A percentile compares a stretch with the other conserved stretches of the same genome.
phyloP scores from a whole-genome alignment of 2,329 filamentous ascomycete species.

The Pseudogymnoascus sp. region DNA sequence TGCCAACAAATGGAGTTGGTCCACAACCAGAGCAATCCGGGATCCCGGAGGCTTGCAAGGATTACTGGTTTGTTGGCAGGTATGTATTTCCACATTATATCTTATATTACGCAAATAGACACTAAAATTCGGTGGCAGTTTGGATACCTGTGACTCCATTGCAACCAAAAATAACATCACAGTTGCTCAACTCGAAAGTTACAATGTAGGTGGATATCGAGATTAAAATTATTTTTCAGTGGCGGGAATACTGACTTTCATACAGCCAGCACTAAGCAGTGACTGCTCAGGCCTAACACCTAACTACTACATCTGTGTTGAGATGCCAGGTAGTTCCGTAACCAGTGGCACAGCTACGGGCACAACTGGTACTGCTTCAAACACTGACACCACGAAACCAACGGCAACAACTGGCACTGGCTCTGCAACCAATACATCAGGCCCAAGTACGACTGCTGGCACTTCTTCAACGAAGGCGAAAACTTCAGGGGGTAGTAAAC shows the following conservation, averaged over 20 bases:
- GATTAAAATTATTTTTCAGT: not conserved
- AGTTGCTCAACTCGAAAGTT: slow-evolving; percentile 1
- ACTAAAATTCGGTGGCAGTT: not conserved
- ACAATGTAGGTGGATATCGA: not conserved
- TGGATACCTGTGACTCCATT: slow-evolving; percentile 6
- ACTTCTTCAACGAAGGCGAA: not conserved
- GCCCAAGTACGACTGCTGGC: not conserved
- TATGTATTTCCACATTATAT: not conserved
- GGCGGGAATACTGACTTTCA: not conserved
- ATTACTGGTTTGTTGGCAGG: slow-evolving; percentile 10
- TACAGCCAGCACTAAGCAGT: slow-evolving; percentile 4
- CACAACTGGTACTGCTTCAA: not conserved
- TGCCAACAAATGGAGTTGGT: slow-evolving; percentile 9
- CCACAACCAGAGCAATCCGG: slow-evolving; percentile 10
- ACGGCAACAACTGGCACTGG: not conserved
- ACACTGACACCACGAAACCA: not conserved
- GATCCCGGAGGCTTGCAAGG: not conserved
- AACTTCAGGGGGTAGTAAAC: not conserved
- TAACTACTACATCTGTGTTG: slow-evolving; percentile 10
- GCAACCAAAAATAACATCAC: slow-evolving; percentile 6
- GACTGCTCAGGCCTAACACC: slow-evolving; percentile 7
- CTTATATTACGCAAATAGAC: not conserved
- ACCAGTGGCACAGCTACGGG: not conserved
- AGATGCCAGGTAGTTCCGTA: not conserved
- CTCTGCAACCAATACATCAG: no score